phyloP scores from a whole-genome alignment of 2,329 filamentous ascomycete genomes.

The Alternaria ethzedia region DNA sequence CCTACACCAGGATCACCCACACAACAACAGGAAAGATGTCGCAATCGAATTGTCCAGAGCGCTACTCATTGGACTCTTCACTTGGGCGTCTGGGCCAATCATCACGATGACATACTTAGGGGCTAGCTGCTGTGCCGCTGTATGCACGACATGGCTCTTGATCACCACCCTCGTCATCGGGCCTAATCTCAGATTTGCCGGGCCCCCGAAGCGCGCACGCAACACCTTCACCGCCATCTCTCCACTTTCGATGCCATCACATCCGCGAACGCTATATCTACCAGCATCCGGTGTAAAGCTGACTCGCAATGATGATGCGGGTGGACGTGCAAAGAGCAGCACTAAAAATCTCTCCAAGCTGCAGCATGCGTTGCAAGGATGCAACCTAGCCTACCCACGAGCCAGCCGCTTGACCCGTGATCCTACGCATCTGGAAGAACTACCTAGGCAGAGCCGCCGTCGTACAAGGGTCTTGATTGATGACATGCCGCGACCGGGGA shows the following conservation, averaged over 20 bases:
- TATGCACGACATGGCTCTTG: conserved; percentile 20
- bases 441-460: conserved; percentile 6
- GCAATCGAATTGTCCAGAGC: background rate
- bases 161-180: conserved; percentile 15
- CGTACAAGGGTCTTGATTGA: conserved; percentile 6
- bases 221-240: conserved; percentile 31
- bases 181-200: conserved; percentile 17
- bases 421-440: conserved; percentile 1
- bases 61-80: background rate
- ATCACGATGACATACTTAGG: background rate
- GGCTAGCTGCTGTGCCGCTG: conserved; percentile 7
- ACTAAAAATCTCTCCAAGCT: background rate
- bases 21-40: background rate
- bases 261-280: conserved; percentile 4
- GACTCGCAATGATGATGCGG: conserved; percentile 5
- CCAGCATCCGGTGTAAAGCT: background rate
- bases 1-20: background rate
- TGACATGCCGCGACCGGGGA: conserved; percentile 6
- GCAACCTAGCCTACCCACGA: conserved; percentile 1
- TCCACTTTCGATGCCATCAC: background rate
- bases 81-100: background rate
- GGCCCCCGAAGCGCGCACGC: conserved; percentile 25
- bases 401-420: conserved; percentile 9
- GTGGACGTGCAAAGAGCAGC: background rate
- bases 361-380: conserved; percentile 3